Evolutionary conservation across 139 green algal genomes (phyloP), one percentile per base, ranked within the genome.

Genomic region (Chlorella sp.): DNA sequence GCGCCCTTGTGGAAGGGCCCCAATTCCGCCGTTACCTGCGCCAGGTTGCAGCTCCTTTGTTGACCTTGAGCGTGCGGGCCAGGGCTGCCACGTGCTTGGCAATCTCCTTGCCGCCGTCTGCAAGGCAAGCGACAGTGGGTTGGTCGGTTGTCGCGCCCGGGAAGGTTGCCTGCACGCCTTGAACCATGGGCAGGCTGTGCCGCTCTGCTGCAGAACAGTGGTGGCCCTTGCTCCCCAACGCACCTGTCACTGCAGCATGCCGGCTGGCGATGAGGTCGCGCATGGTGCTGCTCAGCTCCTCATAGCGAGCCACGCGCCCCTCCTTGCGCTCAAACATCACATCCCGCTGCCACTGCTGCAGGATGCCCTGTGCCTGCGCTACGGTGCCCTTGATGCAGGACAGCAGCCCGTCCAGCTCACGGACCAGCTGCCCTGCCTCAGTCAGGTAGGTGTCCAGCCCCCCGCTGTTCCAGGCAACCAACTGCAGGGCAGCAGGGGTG

Each of bases 251-350:
- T 60, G 77, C 69, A 26, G 44, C 77, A 58, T 89, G 86, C 24
- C 89, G 84, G n/a, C 74, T 48, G 8, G 60, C 44, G 22, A 90
- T 72, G 32, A 87, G 43, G 36, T 90, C 80, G 16, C 69, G 77
- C 30, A 90, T 81, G 20, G n/a, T 67, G 30, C 94, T 91, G 34
- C 87, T 86, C 24, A 98, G 91, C 82, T 98, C 95, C 64, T 94
- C 91, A 80, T 93, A 93, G 32, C 81, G 91, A 91, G 97, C 97
- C 46, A 93, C 85, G 69, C 88, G 82, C 69, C 94, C 89, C 30
- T 96, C 93, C 89, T 97, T 98, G 77, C 95, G 91, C 46, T 96
- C 94, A 88, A 98, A 96, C 89, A 98, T 94, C 38, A 94, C 85
- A 85, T 96, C 95, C n/a, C 89, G 88, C 83, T 95, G 90, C 93